These are phyloP conservation scores for Poa annua DNA, from an alignment of 176 grass and related monocot genomes.

Conservation along the genomic window DNA sequence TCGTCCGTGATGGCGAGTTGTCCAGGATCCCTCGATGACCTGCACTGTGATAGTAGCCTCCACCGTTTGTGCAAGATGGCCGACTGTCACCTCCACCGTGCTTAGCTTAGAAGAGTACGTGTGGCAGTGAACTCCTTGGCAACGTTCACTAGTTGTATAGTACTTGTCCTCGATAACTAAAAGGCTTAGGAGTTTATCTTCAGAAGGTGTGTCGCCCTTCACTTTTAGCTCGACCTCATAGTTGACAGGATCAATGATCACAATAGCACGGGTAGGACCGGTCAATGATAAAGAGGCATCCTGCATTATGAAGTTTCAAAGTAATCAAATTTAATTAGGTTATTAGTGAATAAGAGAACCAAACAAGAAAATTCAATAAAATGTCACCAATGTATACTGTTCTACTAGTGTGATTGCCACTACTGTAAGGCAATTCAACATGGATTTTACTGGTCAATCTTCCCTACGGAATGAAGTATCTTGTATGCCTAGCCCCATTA, in stretches of 20 bases:
- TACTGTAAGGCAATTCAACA: not conserved
- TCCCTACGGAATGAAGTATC: not conserved
- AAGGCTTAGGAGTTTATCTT: constrained; percentile 21
- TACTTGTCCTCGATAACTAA: not conserved
- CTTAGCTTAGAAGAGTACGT: not conserved
- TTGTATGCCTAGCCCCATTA: not conserved
- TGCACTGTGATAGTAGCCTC: not conserved
- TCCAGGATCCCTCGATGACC: not conserved
- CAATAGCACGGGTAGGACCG: not conserved
- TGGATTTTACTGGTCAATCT: not conserved
- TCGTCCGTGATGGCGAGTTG: not conserved
- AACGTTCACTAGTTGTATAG: not conserved
- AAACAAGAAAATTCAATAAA: constrained; percentile 13
- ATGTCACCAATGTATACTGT: not conserved
- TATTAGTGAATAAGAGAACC: not conserved
- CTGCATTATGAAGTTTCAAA: constrained; percentile 20
- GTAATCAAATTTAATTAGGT: not conserved
- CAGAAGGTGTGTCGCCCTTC: not conserved
- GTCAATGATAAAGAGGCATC: constrained; percentile 26
- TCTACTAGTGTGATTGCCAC: not conserved
- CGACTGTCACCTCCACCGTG: not conserved
- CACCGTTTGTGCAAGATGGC: not conserved
- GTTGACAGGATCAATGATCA: not conserved
- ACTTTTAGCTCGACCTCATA: constrained; percentile 11
- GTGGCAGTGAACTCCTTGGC: not conserved